These are phyloP conservation scores for Termitomyces sp. DNA, from an alignment of 768 basidiomycete species.

Conservation along the genomic window DNA sequence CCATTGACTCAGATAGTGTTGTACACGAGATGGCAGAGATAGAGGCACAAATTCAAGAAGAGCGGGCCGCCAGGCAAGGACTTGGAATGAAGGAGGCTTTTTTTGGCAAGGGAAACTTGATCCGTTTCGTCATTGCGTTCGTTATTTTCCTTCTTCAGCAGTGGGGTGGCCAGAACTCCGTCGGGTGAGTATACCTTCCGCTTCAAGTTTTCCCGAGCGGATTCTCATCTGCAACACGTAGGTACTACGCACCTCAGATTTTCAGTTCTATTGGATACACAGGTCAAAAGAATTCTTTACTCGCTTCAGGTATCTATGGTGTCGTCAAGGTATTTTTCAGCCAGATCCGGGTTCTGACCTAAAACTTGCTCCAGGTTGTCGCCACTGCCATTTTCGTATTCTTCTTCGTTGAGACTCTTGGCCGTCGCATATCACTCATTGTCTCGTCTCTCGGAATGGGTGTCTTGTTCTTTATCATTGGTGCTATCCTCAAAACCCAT, in stretches of 20 bases:
- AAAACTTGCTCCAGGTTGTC: slow-evolving; percentile 26
- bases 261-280: slow-evolving; percentile 68
- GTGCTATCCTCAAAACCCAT: slow-evolving; percentile 76
- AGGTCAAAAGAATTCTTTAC: slow-evolving; percentile 50
- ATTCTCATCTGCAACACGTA: slow-evolving; percentile 11
- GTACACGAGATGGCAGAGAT: slow-evolving; percentile 73
- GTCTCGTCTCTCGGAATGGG: slow-evolving; percentile 80
- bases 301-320: slow-evolving; percentile 69
- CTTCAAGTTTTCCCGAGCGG: not conserved
- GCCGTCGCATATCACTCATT: slow-evolving; percentile 66
- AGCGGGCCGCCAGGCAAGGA: slow-evolving; percentile 57
- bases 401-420: slow-evolving; percentile 60
- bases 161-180: slow-evolving; percentile 81
- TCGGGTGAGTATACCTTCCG: slow-evolving; percentile 32
- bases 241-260: slow-evolving; percentile 72
- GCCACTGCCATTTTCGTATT: slow-evolving; percentile 63
- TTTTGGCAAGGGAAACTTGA: slow-evolving; percentile 74
- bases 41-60: slow-evolving; percentile 72
- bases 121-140: slow-evolving; percentile 83
- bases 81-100: slow-evolving; percentile 68
- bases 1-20: slow-evolving; percentile 35
- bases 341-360: not conserved
- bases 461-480: slow-evolving; percentile 74
- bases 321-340: slow-evolving; percentile 8
- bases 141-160: slow-evolving; percentile 77